Evolutionary conservation across 2,329 filamentous ascomycete genomes (phyloP).

Genomic region (Parascedosporium putredinis): DNA sequence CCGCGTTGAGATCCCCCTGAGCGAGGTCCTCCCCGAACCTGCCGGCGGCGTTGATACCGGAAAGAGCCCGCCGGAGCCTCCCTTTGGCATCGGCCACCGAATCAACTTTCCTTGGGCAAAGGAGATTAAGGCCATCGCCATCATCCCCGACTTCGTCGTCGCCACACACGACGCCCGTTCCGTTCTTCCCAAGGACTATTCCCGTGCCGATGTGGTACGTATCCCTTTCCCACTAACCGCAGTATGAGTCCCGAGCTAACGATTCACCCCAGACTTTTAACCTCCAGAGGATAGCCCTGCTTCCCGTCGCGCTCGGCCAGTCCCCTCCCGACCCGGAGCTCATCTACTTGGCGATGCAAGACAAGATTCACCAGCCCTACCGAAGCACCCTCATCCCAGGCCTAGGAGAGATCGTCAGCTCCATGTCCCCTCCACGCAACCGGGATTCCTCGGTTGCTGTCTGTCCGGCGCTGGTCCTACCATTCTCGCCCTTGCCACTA

Average conservation of each 20-base stretch:
- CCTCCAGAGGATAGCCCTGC: conserved; percentile 81
- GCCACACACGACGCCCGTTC: conserved; percentile 84
- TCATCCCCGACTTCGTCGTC: conserved; percentile 93
- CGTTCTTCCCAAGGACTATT: conserved; percentile 72
- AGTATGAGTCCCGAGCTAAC: neutral
- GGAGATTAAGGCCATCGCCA: conserved; percentile 92
- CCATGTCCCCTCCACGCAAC: conserved; percentile 76
- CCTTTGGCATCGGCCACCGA: conserved; percentile 85
- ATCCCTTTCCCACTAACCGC: neutral
- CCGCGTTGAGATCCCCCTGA: conserved; percentile 84
- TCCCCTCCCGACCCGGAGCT: conserved; percentile 85
- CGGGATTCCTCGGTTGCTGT: conserved; percentile 86
- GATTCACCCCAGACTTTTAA: conserved; percentile 60
- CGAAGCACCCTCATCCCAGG: conserved; percentile 85
- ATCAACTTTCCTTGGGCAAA: conserved; percentile 90
- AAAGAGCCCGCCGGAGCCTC: conserved; percentile 75
- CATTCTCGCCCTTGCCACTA: conserved; percentile 83
- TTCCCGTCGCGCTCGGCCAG: conserved; percentile 80
- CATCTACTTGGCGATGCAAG: conserved; percentile 97
- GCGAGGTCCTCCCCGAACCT: conserved; percentile 82
- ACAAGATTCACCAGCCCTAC: conserved; percentile 96
- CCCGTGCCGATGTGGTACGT: conserved; percentile 70
- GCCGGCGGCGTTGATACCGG: conserved; percentile 89
- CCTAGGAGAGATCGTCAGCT: conserved; percentile 79
- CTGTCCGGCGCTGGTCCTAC: conserved; percentile 91